Evolutionary conservation across 768 basidiomycete species (phyloP).

Genomic region (Lactarius vividus): DNA sequence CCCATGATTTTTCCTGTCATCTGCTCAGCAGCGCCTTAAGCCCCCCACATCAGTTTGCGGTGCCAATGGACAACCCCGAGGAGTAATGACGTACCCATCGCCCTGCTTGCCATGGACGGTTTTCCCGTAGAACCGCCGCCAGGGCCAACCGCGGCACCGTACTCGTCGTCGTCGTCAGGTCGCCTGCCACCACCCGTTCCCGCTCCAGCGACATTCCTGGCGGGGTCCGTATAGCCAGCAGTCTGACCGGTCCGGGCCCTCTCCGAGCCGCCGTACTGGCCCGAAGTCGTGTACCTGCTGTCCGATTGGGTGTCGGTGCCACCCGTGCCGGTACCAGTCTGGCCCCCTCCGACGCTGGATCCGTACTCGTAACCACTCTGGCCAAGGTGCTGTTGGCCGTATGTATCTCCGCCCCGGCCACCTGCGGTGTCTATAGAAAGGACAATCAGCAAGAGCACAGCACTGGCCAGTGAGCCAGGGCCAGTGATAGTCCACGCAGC

Average conservation of each 20-base stretch:
- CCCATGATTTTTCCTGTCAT: slow-evolving; percentile 17
- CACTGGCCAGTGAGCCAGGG: not conserved
- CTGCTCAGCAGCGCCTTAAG: slow-evolving; percentile 22
- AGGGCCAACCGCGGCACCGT: not conserved
- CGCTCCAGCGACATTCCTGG: not conserved
- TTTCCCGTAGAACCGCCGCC: not conserved
- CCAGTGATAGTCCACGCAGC: not conserved
- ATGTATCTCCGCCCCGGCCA: not conserved
- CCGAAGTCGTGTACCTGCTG: slow-evolving; percentile 1
- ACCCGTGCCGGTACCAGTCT: not conserved
- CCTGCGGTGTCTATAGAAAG: not conserved
- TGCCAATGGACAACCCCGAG: not conserved
- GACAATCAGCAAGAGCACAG: not conserved
- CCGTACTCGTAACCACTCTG: not conserved
- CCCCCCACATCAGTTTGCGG: slow-evolving; percentile 9
- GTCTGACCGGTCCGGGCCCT: not conserved
- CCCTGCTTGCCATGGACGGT: slow-evolving; percentile 11
- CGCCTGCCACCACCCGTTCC: not conserved
- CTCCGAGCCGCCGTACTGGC: not conserved
- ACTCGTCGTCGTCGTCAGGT: not conserved
- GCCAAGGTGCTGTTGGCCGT: slow-evolving; percentile 6
- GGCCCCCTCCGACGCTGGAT: not conserved
- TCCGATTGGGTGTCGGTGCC: not conserved
- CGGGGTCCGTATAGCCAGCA: not conserved
- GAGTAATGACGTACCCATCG: slow-evolving; percentile 24